Conservation (phyloP, 1,284 basidiomycete species). For the Psilocybe mexicana region DNA sequence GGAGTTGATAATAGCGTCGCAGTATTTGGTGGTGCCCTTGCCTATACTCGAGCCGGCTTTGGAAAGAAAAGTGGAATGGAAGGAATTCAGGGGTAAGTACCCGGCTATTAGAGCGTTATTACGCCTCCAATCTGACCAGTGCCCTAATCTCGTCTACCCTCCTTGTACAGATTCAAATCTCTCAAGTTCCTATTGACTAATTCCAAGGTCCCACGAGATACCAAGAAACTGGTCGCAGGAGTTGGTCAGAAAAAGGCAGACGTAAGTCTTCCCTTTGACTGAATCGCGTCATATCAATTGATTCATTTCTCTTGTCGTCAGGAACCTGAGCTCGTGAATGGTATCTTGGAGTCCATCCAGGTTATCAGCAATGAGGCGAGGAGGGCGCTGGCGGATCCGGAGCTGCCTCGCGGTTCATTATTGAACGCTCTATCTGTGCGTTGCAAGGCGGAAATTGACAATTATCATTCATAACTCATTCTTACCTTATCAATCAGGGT, state of each 20-base stretch:
- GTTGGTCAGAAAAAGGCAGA: slow-evolving; percentile 75
- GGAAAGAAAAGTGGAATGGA: slow-evolving; percentile 81
- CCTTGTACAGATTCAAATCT: slow-evolving; percentile 45
- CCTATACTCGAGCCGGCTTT: slow-evolving; percentile 85
- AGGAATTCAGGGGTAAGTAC: slow-evolving; percentile 76
- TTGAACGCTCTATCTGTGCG: slow-evolving; percentile 62
- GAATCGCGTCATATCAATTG: slow-evolving; percentile 9
- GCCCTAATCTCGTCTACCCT: slow-evolving; percentile 17
- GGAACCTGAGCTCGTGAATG: slow-evolving; percentile 79
- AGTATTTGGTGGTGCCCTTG: slow-evolving; percentile 91
- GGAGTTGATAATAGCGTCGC: slow-evolving; percentile 97
- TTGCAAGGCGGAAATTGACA: slow-evolving; percentile 23
- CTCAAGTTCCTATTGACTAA: slow-evolving; percentile 86
- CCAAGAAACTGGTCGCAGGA: slow-evolving; percentile 91
- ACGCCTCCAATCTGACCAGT: slow-evolving; percentile 14
- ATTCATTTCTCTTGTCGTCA: slow-evolving; percentile 31
- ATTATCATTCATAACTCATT: slow-evolving; percentile 15
- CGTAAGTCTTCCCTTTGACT: slow-evolving; percentile 40
- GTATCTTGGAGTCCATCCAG: slow-evolving; percentile 78
- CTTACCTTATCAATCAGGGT: slow-evolving; percentile 41
- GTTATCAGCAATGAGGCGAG: slow-evolving; percentile 80
- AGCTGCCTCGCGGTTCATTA: slow-evolving; percentile 63
- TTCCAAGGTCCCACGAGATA: slow-evolving; percentile 90
- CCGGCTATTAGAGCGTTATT: slow-evolving; percentile 14
- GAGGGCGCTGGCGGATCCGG: slow-evolving; percentile 72